phyloP scores from a whole-genome alignment of 345 rosid species.

The Lumnitzera racemosa region DNA sequence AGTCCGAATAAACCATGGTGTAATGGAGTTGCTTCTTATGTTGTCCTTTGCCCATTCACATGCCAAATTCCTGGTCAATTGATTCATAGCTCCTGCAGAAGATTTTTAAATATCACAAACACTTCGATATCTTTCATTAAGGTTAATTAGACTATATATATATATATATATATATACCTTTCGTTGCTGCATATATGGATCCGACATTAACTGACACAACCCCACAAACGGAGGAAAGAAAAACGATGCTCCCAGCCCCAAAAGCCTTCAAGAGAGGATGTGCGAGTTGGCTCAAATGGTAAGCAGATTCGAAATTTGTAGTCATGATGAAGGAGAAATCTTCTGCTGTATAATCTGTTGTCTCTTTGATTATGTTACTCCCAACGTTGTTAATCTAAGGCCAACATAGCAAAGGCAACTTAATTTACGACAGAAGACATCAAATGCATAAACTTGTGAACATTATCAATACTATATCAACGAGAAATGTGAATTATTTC shows the following conservation, averaged over 20 bases:
- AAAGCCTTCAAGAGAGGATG: slow-evolving; percentile 52
- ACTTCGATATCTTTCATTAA: background rate
- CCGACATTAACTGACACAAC: slow-evolving; percentile 12
- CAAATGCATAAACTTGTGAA: too few relatives aligned
- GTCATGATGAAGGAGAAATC: slow-evolving; percentile 23
- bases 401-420: too few relatives aligned
- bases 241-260: slow-evolving; percentile 39
- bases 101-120: too few relatives aligned
- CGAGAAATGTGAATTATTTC: too few relatives aligned
- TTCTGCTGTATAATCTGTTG: slow-evolving; percentile 29
- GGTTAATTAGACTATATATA: background rate
- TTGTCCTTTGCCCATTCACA: slow-evolving; percentile 51
- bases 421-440: too few relatives aligned
- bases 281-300: slow-evolving; percentile 41
- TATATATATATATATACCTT: slow-evolving; percentile 42
- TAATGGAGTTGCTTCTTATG: slow-evolving; percentile 34
- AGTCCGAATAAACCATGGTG: slow-evolving; percentile 26
- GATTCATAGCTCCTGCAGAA: slow-evolving; percentile 33
- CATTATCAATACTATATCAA: too few relatives aligned
- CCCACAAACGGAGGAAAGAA: slow-evolving; percentile 39
- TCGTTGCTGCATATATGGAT: slow-evolving; percentile 31
- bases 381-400: slow-evolving; percentile 47
- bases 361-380: slow-evolving; percentile 23
- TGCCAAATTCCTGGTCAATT: slow-evolving; percentile 34
- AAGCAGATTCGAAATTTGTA: slow-evolving; percentile 46